These are phyloP conservation scores for Cordyceps pruinosa DNA, from an alignment of 2,329 filamentous ascomycete species.

Conservation along the genomic window DNA sequence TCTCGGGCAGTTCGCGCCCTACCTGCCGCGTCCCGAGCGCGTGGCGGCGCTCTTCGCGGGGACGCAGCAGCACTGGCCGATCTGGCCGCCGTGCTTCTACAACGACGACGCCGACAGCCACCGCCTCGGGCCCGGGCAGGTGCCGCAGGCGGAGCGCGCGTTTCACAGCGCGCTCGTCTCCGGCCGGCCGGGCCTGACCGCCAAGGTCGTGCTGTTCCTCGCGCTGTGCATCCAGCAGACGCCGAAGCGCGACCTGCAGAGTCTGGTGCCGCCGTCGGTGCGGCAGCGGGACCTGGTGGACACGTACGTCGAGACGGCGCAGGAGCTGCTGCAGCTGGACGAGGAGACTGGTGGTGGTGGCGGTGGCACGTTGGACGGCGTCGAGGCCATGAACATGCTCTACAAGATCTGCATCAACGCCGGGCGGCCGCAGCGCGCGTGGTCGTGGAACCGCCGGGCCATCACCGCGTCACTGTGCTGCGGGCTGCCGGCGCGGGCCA, in stretches of 20 bases:
- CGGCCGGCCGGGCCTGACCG: conserved; percentile 26
- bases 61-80: conserved; percentile 20
- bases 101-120: conserved; percentile 4
- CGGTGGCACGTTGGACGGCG: conserved; percentile 42
- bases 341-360: conserved; percentile 45
- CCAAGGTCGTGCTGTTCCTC: conserved; percentile 36
- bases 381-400: conserved; percentile 45
- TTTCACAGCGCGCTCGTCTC: conserved; percentile 29
- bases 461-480: conserved; percentile 36
- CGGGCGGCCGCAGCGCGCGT: conserved; percentile 47
- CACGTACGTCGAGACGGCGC: conserved; percentile 36
- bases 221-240: conserved; percentile 35
- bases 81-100: conserved; percentile 19
- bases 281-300: conserved; percentile 37
- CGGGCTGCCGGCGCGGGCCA: background rate
- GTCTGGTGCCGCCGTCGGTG: conserved; percentile 27
- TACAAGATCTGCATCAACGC: conserved; percentile 48
- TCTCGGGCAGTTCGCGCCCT: conserved; percentile 14
- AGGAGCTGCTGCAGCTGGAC: conserved; percentile 35
- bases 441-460: conserved; percentile 43
- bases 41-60: conserved; percentile 17
- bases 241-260: conserved; percentile 23
- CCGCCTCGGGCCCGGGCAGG: conserved; percentile 9
- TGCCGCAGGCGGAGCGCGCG: conserved; percentile 22
- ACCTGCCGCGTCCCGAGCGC: conserved; percentile 5